These are phyloP conservation scores for Begonia loranthoides DNA, from an alignment of 306 rosid species.

Conservation along the genomic window DNA sequence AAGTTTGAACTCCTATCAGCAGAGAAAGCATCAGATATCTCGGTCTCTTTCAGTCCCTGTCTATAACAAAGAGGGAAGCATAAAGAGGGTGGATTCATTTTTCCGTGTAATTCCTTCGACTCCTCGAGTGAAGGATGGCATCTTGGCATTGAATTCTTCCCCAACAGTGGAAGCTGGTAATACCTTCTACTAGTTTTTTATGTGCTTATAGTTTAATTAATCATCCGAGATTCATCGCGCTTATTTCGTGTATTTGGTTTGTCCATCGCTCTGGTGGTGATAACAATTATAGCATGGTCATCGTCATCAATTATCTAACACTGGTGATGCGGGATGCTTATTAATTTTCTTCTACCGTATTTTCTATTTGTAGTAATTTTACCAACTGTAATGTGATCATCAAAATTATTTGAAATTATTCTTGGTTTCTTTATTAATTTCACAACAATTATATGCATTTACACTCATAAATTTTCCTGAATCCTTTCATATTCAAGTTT, in stretches of 20 bases:
- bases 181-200: neutral
- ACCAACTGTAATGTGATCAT: neutral
- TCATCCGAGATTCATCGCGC: neutral
- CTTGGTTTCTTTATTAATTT: neutral
- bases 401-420: neutral
- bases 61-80: conserved; percentile 31
- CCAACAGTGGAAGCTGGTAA: conserved; percentile 52
- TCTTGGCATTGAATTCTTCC: conserved; percentile 20
- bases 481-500: too few species aligned
- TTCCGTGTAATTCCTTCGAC: conserved; percentile 81
- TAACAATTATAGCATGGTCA: too few species aligned
- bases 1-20: conserved; percentile 18
- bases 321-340: too few species aligned
- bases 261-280: too few species aligned
- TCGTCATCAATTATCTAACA: too few species aligned
- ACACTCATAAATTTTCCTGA: too few species aligned
- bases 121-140: conserved; percentile 47
- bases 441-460: neutral
- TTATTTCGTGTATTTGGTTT: too few species aligned
- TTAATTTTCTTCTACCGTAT: too few species aligned
- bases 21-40: conserved; percentile 49
- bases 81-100: conserved; percentile 58
- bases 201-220: neutral
- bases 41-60: conserved; percentile 84
- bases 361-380: neutral